These are phyloP conservation scores for Amphirosellinia nigrospora DNA, from an alignment of 495 filamentous ascomycete genomes.

Conservation along the genomic window DNA sequence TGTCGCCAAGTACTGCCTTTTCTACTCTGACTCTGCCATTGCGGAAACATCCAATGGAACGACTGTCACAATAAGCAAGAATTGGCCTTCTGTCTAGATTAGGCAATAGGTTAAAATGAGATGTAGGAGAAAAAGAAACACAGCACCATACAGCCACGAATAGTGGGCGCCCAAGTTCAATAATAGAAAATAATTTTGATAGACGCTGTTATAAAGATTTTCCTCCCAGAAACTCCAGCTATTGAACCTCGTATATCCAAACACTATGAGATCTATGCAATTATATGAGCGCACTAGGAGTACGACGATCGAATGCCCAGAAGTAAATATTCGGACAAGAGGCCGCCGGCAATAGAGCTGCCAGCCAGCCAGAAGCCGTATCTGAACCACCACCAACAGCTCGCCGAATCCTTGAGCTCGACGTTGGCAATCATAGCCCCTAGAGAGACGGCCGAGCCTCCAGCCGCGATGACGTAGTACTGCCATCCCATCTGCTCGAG, in stretches of 20 bases:
- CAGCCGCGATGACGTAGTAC: conserved; percentile 38
- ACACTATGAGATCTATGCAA: background rate
- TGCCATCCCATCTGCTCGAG: conserved; percentile 33
- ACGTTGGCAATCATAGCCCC: conserved; percentile 47
- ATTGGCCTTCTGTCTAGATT: conserved; percentile 20
- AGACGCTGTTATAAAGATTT: background rate
- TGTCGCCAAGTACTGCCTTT: conserved; percentile 29
- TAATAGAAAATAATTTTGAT: background rate
- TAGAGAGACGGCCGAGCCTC: conserved; percentile 39
- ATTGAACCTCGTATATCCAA: background rate
- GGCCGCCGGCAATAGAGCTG: conserved; percentile 38
- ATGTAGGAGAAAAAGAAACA: background rate
- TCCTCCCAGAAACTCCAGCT: conserved; percentile 1
- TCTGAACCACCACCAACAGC: conserved; percentile 51
- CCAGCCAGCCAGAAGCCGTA: conserved; percentile 46
- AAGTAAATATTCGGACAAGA: conserved; percentile 40
- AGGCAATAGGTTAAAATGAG: too few species aligned
- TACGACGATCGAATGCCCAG: background rate
- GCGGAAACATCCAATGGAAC: conserved; percentile 25
- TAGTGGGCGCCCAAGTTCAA: background rate
- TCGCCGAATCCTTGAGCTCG: conserved; percentile 42
- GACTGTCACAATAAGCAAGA: conserved; percentile 23
- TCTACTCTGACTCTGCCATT: conserved; percentile 16
- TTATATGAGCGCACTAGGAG: conserved; percentile 1
- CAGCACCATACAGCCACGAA: background rate